Evolutionary conservation across 148 eudicot species (phyloP).

Genomic region (Selenicereus undatus): DNA sequence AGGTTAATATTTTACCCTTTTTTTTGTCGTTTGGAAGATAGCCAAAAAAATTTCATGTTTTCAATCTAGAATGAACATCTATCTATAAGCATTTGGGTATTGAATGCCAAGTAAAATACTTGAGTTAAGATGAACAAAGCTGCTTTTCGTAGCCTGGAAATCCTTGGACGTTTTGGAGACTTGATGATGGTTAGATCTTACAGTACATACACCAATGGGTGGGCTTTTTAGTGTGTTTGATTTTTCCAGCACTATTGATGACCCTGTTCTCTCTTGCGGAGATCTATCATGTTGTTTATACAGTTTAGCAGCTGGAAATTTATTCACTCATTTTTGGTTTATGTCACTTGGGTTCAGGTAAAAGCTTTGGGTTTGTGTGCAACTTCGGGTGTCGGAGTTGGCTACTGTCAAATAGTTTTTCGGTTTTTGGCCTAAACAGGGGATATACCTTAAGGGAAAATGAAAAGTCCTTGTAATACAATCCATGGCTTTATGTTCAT

Average conservation of each 20-base stretch:
- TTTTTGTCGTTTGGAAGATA: not conserved
- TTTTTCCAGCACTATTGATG: not conserved
- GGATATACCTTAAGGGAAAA: not conserved
- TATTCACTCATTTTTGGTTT: not conserved
- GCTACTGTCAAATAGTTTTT: not conserved
- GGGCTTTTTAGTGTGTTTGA: not conserved
- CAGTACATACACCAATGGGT: not conserved
- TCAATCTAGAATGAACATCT: not conserved
- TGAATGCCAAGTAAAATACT: not conserved
- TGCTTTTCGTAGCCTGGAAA: not conserved
- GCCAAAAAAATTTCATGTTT: not conserved
- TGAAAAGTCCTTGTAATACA: not conserved
- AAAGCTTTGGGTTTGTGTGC: not conserved
- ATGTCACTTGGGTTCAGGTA: not conserved
- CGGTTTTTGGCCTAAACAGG: not conserved
- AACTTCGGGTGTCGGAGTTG: not conserved
- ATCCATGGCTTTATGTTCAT: not conserved
- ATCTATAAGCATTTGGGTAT: not conserved
- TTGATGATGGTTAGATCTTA: not conserved
- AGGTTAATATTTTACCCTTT: not conserved
- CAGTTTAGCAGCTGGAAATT: not conserved
- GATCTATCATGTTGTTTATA: not conserved
- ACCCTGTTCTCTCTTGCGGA: slow-evolving; percentile 3
- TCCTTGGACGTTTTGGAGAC: not conserved
- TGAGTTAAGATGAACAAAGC: not conserved